A percentile compares a stretch with the other conserved stretches of the same genome.
Conservation (phyloP, 2,329 filamentous ascomycete genomes). For the Colletotrichum paranaense region DNA sequence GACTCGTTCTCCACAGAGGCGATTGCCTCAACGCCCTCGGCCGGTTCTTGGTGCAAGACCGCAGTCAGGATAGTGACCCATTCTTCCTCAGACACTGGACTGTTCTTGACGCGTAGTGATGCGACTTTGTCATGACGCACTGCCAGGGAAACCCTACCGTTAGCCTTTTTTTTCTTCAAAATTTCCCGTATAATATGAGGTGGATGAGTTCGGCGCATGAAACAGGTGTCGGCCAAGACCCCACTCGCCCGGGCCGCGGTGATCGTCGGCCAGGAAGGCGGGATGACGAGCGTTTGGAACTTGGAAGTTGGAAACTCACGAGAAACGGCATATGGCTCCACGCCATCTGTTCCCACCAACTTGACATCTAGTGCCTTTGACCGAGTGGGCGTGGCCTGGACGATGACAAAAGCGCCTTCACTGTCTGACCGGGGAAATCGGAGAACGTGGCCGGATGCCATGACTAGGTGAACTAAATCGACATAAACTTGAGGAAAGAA, state of each 20-base stretch:
- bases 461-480: not conserved
- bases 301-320: conserved; percentile 56
- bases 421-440: conserved; percentile 68
- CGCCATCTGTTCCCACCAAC: conserved; percentile 75
- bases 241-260: conserved; percentile 30
- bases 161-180: not conserved
- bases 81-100: conserved; percentile 68
- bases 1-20: conserved; percentile 66
- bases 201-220: conserved; percentile 37
- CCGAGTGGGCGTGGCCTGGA: conserved; percentile 66
- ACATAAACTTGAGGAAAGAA: not conserved
- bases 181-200: not conserved
- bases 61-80: conserved; percentile 73
- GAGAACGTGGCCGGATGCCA: conserved; percentile 54
- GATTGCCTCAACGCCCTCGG: conserved; percentile 67
- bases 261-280: conserved; percentile 30
- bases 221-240: conserved; percentile 29
- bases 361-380: conserved; percentile 70
- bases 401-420: conserved; percentile 66
- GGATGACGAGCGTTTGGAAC: conserved; percentile 31
- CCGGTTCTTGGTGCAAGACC: conserved; percentile 63
- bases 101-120: conserved; percentile 64
- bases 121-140: conserved; percentile 60
- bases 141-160: conserved; percentile 26
- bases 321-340: conserved; percentile 66